Conservation (phyloP, 768 basidiomycete genomes). For the Leucocoprinus leucothites region DNA sequence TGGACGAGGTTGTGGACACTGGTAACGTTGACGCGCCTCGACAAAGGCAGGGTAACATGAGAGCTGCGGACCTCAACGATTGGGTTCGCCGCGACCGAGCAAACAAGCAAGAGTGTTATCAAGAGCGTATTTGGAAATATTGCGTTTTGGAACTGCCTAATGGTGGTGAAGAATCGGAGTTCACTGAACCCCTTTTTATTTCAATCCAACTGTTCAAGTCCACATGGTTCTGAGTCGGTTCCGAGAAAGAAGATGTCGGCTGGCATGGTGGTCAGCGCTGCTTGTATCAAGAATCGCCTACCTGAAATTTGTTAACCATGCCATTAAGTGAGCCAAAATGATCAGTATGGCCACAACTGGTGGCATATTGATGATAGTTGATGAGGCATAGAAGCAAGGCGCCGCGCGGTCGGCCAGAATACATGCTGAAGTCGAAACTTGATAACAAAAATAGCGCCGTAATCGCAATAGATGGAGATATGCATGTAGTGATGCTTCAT, state of each 20-base stretch:
- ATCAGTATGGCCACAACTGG: background rate
- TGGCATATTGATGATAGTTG: background rate
- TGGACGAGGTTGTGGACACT: slow-evolving; percentile 45
- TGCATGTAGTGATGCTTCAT: too few species aligned
- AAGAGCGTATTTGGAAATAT: slow-evolving; percentile 42
- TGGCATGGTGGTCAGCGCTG: too few species aligned
- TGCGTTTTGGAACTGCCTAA: slow-evolving; percentile 7
- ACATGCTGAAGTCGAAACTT: too few species aligned
- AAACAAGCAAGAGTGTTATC: slow-evolving; percentile 41
- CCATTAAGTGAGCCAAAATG: background rate
- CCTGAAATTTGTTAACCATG: background rate
- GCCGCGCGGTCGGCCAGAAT: too few species aligned
- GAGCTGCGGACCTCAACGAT: slow-evolving; percentile 35
- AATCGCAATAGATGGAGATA: too few species aligned
- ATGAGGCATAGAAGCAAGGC: background rate
- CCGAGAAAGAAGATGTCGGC: too few species aligned
- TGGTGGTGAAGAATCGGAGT: too few species aligned
- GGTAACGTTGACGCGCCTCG: slow-evolving; percentile 51
- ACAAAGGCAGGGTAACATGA: slow-evolving; percentile 46
- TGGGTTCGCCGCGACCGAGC: slow-evolving; percentile 44
- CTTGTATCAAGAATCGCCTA: background rate
- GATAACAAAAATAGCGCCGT: too few species aligned
- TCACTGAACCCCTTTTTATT: too few species aligned
- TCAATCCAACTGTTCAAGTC: too few species aligned
- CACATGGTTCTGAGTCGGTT: background rate